Percentiles rank a stretch among this genome's conserved stretches.
phyloP scores from a whole-genome alignment of 495 filamentous ascomycete genomes.

The Xylaria flabelliformis region DNA sequence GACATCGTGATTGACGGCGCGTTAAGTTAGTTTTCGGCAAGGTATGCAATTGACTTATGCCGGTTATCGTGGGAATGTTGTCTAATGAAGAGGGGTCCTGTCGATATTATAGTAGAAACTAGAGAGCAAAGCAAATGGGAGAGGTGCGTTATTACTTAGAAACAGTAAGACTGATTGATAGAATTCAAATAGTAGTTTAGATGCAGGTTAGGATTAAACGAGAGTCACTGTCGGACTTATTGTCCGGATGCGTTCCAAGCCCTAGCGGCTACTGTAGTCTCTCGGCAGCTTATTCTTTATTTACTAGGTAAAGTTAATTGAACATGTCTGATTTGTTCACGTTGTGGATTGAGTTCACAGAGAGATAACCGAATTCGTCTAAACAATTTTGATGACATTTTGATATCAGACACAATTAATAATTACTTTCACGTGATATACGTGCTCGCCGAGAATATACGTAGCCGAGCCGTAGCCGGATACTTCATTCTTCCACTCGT shows the following conservation, averaged over 20 bases:
- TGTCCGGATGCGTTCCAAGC: background rate
- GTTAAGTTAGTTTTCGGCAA: background rate
- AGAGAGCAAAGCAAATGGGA: background rate
- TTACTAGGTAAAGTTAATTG: background rate
- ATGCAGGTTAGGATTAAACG: background rate
- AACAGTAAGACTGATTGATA: conserved; percentile 6
- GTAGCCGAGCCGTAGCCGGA: background rate
- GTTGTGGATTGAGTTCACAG: background rate
- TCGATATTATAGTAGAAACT: background rate
- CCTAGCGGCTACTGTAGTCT: background rate
- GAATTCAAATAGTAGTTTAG: background rate
- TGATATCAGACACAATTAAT: background rate
- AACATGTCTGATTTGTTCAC: background rate
- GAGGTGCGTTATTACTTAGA: background rate
- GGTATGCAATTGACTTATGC: background rate
- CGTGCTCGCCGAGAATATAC: background rate
- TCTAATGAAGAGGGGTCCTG: background rate
- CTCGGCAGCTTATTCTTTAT: background rate
- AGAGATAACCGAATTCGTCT: background rate
- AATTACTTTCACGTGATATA: conserved; percentile 13
- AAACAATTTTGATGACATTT: background rate
- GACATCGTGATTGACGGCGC: conserved; percentile 40
- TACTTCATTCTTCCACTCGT: background rate
- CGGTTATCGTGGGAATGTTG: background rate
- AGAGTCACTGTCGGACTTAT: background rate